Percentiles rank a stretch among this genome's conserved stretches.
Evolutionary conservation across 2,329 filamentous ascomycete species (phyloP).

Genomic region (Colletotrichum endophyticum): DNA sequence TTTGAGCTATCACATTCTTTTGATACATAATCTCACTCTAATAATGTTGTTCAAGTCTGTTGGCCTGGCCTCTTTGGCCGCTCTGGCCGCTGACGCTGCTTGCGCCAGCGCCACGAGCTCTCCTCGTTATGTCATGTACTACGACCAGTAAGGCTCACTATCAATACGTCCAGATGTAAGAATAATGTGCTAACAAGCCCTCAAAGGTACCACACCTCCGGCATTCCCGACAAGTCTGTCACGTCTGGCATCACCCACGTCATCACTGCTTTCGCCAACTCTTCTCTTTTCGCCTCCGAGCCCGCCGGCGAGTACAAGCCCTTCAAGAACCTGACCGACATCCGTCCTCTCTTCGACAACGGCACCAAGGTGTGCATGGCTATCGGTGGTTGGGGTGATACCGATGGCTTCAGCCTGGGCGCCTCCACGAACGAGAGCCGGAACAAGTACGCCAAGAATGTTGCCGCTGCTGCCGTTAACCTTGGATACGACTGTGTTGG

Average conservation of each 20-base stretch:
- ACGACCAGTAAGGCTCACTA: constrained; percentile 44
- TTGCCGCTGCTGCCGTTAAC: constrained; percentile 56
- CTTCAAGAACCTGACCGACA: constrained; percentile 55
- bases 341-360: constrained; percentile 56
- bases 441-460: constrained; percentile 59
- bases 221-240: constrained; percentile 38
- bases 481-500: constrained; percentile 66
- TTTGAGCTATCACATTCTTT: constrained; percentile 3
- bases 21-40: not conserved
- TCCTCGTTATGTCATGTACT: constrained; percentile 45
- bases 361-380: constrained; percentile 66
- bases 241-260: constrained; percentile 57
- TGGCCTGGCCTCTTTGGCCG: not conserved
- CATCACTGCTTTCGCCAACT: constrained; percentile 59
- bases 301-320: constrained; percentile 48
- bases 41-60: constrained; percentile 5
- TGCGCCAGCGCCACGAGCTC: constrained; percentile 8
- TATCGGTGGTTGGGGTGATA: constrained; percentile 71
- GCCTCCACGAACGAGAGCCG: constrained; percentile 52
- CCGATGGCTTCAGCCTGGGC: constrained; percentile 56
- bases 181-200: not conserved
- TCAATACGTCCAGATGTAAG: not conserved
- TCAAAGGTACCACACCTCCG: constrained; percentile 43
- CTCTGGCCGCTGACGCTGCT: not conserved
- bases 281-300: constrained; percentile 50